Percentiles rank a stretch among this genome's conserved stretches.
These are phyloP conservation scores for Hippophae gyantsensis DNA, from an alignment of 306 rosid species.

Conservation along the genomic window DNA sequence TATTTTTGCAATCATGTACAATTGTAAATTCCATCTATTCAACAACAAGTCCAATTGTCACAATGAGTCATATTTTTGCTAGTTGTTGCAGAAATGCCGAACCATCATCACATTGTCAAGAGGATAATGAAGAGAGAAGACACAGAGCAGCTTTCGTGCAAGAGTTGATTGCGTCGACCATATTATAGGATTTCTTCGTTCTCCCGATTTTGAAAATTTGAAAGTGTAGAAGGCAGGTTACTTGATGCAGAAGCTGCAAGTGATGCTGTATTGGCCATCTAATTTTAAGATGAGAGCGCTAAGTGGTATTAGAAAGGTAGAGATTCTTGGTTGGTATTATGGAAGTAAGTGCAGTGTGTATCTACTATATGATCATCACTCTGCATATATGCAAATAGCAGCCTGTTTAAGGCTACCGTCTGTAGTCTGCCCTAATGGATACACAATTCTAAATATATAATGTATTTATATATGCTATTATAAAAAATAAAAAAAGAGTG, in stretches of 20 bases:
- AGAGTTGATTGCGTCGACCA: slow-evolving; percentile 52
- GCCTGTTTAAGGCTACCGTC: slow-evolving; percentile 14
- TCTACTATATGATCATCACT: not conserved
- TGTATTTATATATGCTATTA: no score
- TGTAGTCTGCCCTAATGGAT: not conserved
- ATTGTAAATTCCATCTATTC: no score
- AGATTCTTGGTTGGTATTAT: slow-evolving; percentile 14
- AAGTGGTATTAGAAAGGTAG: slow-evolving; percentile 21
- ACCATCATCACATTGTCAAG: slow-evolving; percentile 24
- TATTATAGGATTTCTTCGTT: slow-evolving; percentile 28
- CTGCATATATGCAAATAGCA: not conserved
- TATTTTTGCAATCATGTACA: not conserved
- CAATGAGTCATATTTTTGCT: not conserved
- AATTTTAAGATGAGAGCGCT: slow-evolving; percentile 24
- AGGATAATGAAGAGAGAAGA: slow-evolving; percentile 51
- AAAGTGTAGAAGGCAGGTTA: slow-evolving; percentile 19
- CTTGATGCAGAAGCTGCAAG: slow-evolving; percentile 14
- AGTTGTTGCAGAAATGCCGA: slow-evolving; percentile 29
- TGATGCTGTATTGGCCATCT: slow-evolving; percentile 21
- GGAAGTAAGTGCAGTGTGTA: slow-evolving; percentile 12
- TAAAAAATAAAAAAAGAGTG: no score
- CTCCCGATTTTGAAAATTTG: slow-evolving; percentile 6
- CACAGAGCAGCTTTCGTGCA: slow-evolving; percentile 60
- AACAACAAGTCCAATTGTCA: not conserved
- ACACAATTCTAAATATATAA: no score